Conservation (phyloP, 306 rosid genomes). For the Citrullus amarus region DNA sequence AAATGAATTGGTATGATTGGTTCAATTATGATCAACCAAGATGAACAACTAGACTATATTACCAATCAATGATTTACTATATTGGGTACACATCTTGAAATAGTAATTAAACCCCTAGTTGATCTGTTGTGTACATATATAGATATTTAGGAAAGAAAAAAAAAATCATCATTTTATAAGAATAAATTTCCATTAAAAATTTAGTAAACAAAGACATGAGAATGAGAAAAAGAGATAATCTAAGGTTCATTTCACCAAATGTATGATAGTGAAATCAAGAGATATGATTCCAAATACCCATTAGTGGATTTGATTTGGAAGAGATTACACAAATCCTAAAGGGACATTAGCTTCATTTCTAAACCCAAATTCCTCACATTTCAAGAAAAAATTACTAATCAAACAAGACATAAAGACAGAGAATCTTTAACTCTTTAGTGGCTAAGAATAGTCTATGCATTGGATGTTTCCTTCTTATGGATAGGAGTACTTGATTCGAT, state of each 20-base stretch:
- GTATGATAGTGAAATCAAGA: neutral
- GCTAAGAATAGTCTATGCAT: neutral
- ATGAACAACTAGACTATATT: neutral
- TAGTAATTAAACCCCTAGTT: neutral
- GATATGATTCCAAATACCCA: slow-evolving; percentile 2
- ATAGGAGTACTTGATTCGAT: neutral
- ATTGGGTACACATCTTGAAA: neutral
- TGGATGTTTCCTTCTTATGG: neutral
- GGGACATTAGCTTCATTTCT: neutral
- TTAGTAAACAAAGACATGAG: neutral
- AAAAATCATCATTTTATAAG: neutral
- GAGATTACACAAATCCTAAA: neutral
- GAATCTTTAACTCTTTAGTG: slow-evolving; percentile 2
- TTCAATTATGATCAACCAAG: neutral
- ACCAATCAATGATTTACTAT: neutral
- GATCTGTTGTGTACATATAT: neutral
- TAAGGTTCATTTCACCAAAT: neutral
- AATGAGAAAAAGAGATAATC: neutral
- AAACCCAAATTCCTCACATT: neutral
- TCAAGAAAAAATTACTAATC: neutral
- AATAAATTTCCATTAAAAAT: neutral
- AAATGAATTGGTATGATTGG: neutral
- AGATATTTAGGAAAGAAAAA: neutral
- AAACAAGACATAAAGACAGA: neutral
- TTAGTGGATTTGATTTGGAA: neutral